phyloP scores from a whole-genome alignment of 2,329 filamentous ascomycete genomes.

The Stagonosporopsis cucurbitacearum region DNA sequence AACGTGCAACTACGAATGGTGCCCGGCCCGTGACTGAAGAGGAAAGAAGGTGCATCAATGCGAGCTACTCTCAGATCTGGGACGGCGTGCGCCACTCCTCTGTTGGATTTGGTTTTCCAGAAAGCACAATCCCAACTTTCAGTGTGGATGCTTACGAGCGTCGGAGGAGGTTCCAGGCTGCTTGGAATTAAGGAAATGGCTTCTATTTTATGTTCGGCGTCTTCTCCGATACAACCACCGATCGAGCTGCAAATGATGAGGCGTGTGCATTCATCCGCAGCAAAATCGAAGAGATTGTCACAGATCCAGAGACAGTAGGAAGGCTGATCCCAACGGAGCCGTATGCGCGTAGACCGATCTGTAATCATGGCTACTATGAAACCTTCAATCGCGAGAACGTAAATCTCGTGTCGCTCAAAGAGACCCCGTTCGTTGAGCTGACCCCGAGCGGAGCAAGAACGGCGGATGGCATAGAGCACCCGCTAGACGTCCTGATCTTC shows the following conservation, averaged over 20 bases:
- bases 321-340: neutral
- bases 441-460: neutral
- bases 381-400: slow-evolving; percentile 2
- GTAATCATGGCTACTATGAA: neutral
- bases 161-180: neutral
- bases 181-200: neutral
- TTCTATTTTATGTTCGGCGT: slow-evolving; percentile 2
- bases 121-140: neutral
- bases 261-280: neutral
- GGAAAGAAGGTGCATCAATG: neutral
- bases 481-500: neutral
- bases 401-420: neutral
- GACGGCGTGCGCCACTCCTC: neutral
- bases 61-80: neutral
- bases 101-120: neutral
- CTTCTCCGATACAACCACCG: neutral
- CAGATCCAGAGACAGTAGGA: neutral
- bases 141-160: neutral
- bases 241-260: neutral
- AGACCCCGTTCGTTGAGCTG: neutral
- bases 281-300: neutral
- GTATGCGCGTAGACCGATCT: neutral
- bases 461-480: neutral
- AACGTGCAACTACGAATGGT: neutral
- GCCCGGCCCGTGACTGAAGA: neutral